Evolutionary conservation across 192 early-diverging fungal species (phyloP), one percentile per base, ranked within the genome.

Genomic region (Entophlyctis luteolus): DNA sequence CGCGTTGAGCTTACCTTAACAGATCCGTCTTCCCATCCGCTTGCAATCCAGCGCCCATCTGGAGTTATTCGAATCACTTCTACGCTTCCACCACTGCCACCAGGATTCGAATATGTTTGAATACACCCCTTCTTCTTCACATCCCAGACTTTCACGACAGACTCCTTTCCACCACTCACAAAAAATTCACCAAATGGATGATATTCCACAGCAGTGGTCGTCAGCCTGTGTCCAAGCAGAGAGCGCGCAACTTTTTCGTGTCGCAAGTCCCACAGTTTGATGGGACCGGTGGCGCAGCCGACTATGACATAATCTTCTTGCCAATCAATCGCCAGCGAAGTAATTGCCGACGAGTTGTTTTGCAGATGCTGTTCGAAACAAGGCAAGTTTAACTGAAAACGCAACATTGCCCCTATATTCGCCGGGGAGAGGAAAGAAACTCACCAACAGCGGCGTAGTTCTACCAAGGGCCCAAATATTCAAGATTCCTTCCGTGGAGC

Each of bases 111-210:
- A 75, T 84, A 86, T 0, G 85, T 86, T 48, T 86, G 85, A 50
- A 87, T 84, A 59, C 81, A 86, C 1, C 80, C 82, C 65, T 81
- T 86, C 29, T 84, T 67, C 46, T 80, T 49, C 12, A 87, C 77
- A 59, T 87, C 85, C 85, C 85, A 87, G 2, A 87, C 76, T 60
- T 86, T 87, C 6, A 85, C 72, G 0, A 79, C 59, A 22, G 53
- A 49, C 55, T 87, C 85, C 8, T 45, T 33, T 1, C 84, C 86
- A 18, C 81, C 85, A 2, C 81, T 84, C 1, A 85, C 84, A 67
- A 87, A 87, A 57, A 87, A 87, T 31, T 87, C 85, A 23, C 85
- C 85, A 71, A 84, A 87, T 0, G 85, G 85, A 71, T 87, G 85
- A 72, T 83, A 87, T 60, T 87, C 82, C 47, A 86, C 73, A 48